phyloP scores from a whole-genome alignment of 768 basidiomycete genomes.

The Termitomyces sp. region DNA sequence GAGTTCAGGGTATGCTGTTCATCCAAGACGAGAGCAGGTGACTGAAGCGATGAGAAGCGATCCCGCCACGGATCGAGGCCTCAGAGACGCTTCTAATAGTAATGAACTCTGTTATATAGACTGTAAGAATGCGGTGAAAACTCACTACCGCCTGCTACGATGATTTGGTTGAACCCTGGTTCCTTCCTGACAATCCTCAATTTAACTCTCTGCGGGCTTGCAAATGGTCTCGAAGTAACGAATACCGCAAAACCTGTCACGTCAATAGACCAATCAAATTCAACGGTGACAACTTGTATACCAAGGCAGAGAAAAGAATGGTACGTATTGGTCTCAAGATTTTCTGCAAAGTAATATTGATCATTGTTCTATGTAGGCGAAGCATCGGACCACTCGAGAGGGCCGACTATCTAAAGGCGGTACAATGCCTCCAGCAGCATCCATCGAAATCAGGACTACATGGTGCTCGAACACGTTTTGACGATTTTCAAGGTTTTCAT shows the following conservation, averaged over 20 bases:
- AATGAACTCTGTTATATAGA: background rate
- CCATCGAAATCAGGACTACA: background rate
- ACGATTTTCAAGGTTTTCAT: constrained; percentile 12
- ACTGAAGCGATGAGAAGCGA: background rate
- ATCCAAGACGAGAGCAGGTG: background rate
- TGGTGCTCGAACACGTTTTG: constrained; percentile 5
- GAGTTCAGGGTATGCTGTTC: background rate
- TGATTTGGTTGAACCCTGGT: background rate
- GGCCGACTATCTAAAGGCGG: constrained; percentile 6
- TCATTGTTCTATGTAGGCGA: background rate
- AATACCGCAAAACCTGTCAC: background rate
- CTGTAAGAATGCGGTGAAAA: background rate
- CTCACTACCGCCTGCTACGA: background rate
- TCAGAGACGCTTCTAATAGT: background rate
- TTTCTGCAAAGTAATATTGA: no score
- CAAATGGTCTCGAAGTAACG: background rate
- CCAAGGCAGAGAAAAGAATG: constrained; percentile 4
- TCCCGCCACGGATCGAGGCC: background rate
- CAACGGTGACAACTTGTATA: background rate
- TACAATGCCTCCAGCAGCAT: constrained; percentile 3
- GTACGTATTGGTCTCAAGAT: background rate
- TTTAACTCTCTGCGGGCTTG: background rate
- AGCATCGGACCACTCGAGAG: background rate
- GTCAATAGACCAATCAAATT: background rate
- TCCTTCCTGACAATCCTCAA: background rate